Evolutionary conservation across 2,329 filamentous ascomycete genomes (phyloP).

Genomic region (Zymoseptoria ardabiliae): DNA sequence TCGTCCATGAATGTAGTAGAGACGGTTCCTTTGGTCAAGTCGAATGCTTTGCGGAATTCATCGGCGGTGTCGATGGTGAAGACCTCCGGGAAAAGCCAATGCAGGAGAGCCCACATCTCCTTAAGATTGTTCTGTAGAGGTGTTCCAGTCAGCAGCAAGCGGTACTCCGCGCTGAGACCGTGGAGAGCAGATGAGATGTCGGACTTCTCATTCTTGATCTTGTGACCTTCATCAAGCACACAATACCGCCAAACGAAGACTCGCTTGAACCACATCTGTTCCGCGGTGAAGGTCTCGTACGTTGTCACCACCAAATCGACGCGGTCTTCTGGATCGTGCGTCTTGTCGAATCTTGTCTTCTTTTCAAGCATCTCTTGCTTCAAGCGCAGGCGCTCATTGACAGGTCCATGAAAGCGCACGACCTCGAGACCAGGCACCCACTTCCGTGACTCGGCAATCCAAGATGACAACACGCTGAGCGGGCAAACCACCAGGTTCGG

Average conservation of each 20-base stretch:
- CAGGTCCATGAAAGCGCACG: slow-evolving; percentile 42
- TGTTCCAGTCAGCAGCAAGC: slow-evolving; percentile 47
- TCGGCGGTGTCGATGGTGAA: slow-evolving; percentile 45
- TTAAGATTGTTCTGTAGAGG: slow-evolving; percentile 53
- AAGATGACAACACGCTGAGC: slow-evolving; percentile 44
- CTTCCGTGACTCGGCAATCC: slow-evolving; percentile 41
- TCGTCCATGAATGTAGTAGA: slow-evolving; percentile 47
- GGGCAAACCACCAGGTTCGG: slow-evolving; percentile 46
- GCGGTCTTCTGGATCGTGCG: slow-evolving; percentile 16
- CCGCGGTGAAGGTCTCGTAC: slow-evolving; percentile 42
- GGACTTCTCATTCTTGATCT: slow-evolving; percentile 44
- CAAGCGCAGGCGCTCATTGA: slow-evolving; percentile 36
- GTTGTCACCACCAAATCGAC: slow-evolving; percentile 44
- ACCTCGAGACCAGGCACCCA: slow-evolving; percentile 44
- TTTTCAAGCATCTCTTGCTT: slow-evolving; percentile 30
- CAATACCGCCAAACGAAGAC: slow-evolving; percentile 47
- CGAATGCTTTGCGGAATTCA: slow-evolving; percentile 50
- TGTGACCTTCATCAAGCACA: slow-evolving; percentile 49
- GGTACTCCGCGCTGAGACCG: slow-evolving; percentile 40
- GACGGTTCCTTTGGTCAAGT: slow-evolving; percentile 48
- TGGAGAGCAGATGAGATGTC: slow-evolving; percentile 39
- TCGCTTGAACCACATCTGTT: slow-evolving; percentile 44
- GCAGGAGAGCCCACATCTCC: slow-evolving; percentile 52
- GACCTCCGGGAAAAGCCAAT: slow-evolving; percentile 53
- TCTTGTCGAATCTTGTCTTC: slow-evolving; percentile 7